These are phyloP conservation scores for Metschnikowia continentalis DNA, from an alignment of 805 yeast species.

Conservation along the genomic window DNA sequence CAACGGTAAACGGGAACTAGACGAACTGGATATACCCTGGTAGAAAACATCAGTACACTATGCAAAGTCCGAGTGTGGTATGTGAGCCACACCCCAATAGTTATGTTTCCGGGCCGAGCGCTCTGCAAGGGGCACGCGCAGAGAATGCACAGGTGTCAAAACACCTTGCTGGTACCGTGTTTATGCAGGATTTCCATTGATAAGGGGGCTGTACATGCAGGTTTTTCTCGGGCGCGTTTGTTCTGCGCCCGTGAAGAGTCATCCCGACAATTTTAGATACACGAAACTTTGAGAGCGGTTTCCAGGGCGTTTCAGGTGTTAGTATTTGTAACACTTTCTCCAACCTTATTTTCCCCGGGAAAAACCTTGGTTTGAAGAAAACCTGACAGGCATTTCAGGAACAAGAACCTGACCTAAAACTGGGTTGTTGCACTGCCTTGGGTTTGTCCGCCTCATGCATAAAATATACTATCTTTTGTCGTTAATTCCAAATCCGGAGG, in stretches of 20 bases:
- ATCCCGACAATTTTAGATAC: neutral
- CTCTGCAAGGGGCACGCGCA: conserved; percentile 3
- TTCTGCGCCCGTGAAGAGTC: neutral
- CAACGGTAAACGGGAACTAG: too few relatives aligned
- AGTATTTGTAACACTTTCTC: too few relatives aligned
- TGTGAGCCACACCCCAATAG: neutral
- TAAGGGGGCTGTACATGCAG: neutral
- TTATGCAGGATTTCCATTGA: neutral
- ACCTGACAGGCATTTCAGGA: too few relatives aligned
- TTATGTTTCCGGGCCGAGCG: neutral
- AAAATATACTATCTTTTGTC: neutral
- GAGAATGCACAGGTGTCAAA: neutral
- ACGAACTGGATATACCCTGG: too few relatives aligned
- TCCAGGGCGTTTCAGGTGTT: too few relatives aligned
- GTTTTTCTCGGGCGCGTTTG: neutral
- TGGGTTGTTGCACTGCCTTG: neutral
- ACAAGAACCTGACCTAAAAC: neutral
- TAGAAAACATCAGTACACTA: neutral
- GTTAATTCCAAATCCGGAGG: conserved; percentile 1
- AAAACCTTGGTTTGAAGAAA: too few relatives aligned
- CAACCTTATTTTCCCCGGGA: too few relatives aligned
- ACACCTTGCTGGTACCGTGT: neutral
- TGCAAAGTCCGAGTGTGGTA: neutral
- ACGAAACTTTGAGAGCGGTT: neutral
- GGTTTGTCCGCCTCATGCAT: neutral